These are phyloP conservation scores for Aspergillus eucalypticola DNA, from an alignment of 2,329 filamentous ascomycete genomes.

Conservation along the genomic window DNA sequence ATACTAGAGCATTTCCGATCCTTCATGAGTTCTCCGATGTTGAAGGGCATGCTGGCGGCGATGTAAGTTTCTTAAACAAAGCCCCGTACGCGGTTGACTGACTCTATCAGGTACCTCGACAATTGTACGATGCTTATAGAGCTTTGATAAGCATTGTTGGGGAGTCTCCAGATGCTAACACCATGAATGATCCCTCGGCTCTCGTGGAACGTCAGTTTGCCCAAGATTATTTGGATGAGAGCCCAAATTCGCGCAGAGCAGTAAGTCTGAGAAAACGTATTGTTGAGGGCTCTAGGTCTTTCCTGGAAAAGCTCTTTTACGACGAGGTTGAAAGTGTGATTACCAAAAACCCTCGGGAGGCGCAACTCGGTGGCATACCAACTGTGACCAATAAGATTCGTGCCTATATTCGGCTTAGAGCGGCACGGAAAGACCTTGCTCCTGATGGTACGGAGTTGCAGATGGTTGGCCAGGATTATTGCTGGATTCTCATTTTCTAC, in stretches of 20 bases:
- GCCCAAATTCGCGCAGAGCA: conserved; percentile 63
- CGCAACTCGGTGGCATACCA: conserved; percentile 84
- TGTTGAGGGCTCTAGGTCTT: conserved; percentile 73
- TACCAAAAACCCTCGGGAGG: conserved; percentile 80
- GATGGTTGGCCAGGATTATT: conserved; percentile 75
- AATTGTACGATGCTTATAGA: conserved; percentile 79
- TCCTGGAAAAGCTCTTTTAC: conserved; percentile 80
- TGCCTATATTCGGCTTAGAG: conserved; percentile 82
- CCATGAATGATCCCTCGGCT: conserved; percentile 61
- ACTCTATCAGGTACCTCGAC: conserved; percentile 61
- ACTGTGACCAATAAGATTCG: conserved; percentile 87
- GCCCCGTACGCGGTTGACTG: conserved; percentile 14
- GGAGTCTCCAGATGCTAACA: conserved; percentile 65
- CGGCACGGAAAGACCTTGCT: conserved; percentile 77
- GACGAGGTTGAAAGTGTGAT: conserved; percentile 75
- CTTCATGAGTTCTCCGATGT: conserved; percentile 74
- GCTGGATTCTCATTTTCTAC: conserved; percentile 94
- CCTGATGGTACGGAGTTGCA: conserved; percentile 80
- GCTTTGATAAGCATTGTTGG: conserved; percentile 77
- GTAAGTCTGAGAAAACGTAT: conserved; percentile 75
- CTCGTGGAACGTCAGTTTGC: conserved; percentile 76
- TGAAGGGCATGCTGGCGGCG: conserved; percentile 68
- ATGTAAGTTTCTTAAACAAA: conserved; percentile 44
- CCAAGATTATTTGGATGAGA: conserved; percentile 73
- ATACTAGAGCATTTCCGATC: conserved; percentile 69